Evolutionary conservation across 768 basidiomycete species (phyloP), one percentile per base, ranked within the genome.

Genomic region (Suillus luteus): DNA sequence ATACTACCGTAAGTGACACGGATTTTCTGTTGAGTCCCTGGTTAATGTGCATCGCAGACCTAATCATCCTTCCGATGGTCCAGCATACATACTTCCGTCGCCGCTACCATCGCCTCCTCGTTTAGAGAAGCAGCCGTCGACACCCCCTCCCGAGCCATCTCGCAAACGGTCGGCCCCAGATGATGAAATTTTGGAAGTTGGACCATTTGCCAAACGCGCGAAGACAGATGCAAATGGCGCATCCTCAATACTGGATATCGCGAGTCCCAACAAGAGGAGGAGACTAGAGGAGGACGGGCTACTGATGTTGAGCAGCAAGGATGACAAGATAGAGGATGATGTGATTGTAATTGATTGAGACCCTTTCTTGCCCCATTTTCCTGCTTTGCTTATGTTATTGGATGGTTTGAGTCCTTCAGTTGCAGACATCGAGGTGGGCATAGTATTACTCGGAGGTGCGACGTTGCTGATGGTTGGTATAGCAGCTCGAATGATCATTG

Each of bases 211-310:
- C 5, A 91, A 91, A 72, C 83, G 85, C 59, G 73, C 78, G 2
- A 81, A 77, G 64, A 74, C 72, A 19, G 75, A 77, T 44, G 74
- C 72, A n/a, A 76, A 77, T 49, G 75, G 71, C 1, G 38, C 67
- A 17, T 59, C 68, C 4, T 59, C 63, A 6, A 71, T 68, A 24
- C 9, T 40, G 8, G 70, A 73, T 12, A 66, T 72, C 1, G 66
- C 73, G 35, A 87, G 86, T 68, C 88, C 88, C 17, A 88, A 83
- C 69, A 90, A 91, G 77, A 85, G 82, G 69, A 75, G 85, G 62
- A 75, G 78, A 66, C 71, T 93, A 62, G 92, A 93, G 55, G 86
- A 89, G 69, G 91, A 93, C 62, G 92, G 92, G 10, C 69, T 93
- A 52, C 72, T 94, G 40, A 66, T 92, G 68, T 74, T 94, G 72